Evolutionary conservation across 1,284 basidiomycete species (phyloP), one percentile per base, ranked within the genome.

Genomic region (Ceratobasidium sp.): DNA sequence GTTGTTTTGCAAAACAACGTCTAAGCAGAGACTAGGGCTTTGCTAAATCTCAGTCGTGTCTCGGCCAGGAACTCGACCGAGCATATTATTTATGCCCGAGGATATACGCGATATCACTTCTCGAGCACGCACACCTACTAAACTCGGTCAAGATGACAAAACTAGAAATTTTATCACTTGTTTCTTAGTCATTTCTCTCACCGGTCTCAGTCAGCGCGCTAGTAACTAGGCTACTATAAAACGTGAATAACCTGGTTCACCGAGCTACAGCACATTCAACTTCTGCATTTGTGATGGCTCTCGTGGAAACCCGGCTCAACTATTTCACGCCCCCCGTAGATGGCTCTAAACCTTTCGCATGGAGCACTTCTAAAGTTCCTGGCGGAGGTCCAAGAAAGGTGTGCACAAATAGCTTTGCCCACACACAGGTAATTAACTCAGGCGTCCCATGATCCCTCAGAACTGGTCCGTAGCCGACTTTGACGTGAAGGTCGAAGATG

Each of bases 361-460:
- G 33, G 41, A 69, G 56, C 29, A 69, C 56, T 51, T 48, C 51
- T 22, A 31, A 24, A 8, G 36, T 56, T 41, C 24, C 47, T 11
- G 66, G 36, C n/a, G 33, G 44, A 19, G 66, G 57, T 7, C 57
- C 57, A 31, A 48, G 51, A 19, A n/a, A 17, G 24, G 27, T 51
- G 8, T 6, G 48, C 22, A 9, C 78, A 77, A 54, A 76, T 45
- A 24, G 53, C 3, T 51, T 24, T 24, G 45, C 64, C 76, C 14
- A 33, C 81, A 80, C n/a, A n/a, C 56, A 45, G 82, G 11, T 11
- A 41, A 5, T 1, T 11, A 41, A 11, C 36, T 82, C 87, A 1
- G 74, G 84, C 22, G 85, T 91, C 75, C 87, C 89, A 79, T 88
- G 90, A 78, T 65, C 89, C 15, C 85, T 89, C 24, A 89, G 88